Base-by-base conservation (phyloP, 805 yeast genomes). In the Yamadazyma takamatsuzukensis region DNA sequence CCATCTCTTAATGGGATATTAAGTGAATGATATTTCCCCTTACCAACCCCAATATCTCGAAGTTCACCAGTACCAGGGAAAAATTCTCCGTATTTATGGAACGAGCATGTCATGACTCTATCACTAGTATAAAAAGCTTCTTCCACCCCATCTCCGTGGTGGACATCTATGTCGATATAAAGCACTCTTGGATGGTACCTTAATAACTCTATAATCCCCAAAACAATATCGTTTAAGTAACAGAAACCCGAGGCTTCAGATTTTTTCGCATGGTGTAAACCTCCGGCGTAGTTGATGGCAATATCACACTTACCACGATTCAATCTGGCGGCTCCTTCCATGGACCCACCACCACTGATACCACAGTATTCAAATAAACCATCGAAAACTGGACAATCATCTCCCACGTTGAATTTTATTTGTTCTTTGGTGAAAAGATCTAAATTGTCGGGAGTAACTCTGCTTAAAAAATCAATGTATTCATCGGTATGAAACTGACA, bases 101-200 rank as follows among this genome's bases (percentile, higher is more conserved):
- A 89, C 8, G 95, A 84, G 51, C 89, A 86, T 1, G 97, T 88
- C 96, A 89, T 88, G 32, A 89, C 97, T 41, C 97, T 69, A 59
- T 89, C 97, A 2, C 96, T 85, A 15, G 94, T 77, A 64, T 90
- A 86, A 52, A 90, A 90, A 0, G 97, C 97, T 61, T 90, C 98
- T 60, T 90, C 96, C 14, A 90, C 98, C 44, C 97, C 98, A 61
- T 90, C 98, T 32, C 98, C 98, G 54, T 90, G 97, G 58, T 90
- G 98, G 7, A 90, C 78, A 59, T 90, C 98, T 41, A 87, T 89
- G 57, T 90, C 98, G 40, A 90, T 84, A 57, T 90, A 90, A 43
- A 90, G 67, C 11, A 90, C 96, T 44, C 97, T 74, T 25, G 96
- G 90, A 59, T 89, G 96, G 49, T 84, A 87, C 34, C 96, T 68